Evolutionary conservation across 2,329 filamentous ascomycete species (phyloP), one percentile per base, ranked within the genome.

Genomic region (Leptographium radiaticola): DNA sequence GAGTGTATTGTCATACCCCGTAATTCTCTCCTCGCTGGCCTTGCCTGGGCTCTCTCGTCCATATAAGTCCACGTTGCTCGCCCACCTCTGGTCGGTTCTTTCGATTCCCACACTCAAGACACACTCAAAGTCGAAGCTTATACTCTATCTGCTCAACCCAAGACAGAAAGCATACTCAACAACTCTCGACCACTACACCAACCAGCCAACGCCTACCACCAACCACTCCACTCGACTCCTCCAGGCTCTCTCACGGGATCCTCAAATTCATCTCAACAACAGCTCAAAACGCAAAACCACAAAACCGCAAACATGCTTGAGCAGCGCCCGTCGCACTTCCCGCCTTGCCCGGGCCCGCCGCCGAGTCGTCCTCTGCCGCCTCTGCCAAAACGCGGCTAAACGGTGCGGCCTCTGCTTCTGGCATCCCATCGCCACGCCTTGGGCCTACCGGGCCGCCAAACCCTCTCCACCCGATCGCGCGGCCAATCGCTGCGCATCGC

Each of bases 281-380:
- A 25, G 33, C 49, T 34, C 56, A 55, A 56, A n/a, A n/a, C n/a
- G n/a, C n/a, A n/a, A n/a, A n/a, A n/a, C n/a, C 59, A 53, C 57
- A 6, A 20, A 42, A 50, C 25, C 57, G 51, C 57, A 57, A 53
- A 56, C 51, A 61, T 59, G 64, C 55, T 59, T 64, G 71, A 76
- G 59, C 77, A 81, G 68, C 76, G 80, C 65, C 80, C 80, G 58
- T 81, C 79, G 61, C 79, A 83, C 64, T 77, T 84, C 60, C 80
- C 80, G 71, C 80, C 80, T 61, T 83, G 80, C 76, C 80, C 80
- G 53, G 80, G 80, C 62, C 80, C 80, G 57, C 80, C 80, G 63
- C 80, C 80, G 59, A 79, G 75, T 68, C 73, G 80, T 53, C 80
- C 80, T 68, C 77, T 83, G 53, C 80, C 80, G 67, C 77, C 80